phyloP scores from a whole-genome alignment of 345 rosid genomes.

The Mallotus nudiflorus region DNA sequence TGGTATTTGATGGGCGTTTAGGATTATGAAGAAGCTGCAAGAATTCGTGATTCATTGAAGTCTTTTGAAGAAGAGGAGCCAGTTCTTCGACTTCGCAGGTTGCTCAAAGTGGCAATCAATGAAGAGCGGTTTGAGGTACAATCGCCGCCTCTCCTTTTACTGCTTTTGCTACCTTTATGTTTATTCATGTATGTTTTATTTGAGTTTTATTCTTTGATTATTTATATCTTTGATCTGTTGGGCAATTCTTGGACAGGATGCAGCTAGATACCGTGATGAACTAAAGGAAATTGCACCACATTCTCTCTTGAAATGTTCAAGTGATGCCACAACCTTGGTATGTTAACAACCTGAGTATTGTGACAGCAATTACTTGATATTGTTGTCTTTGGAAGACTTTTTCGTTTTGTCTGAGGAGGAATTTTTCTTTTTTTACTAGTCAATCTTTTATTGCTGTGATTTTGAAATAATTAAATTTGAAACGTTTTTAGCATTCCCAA shows the following conservation, averaged over 20 bases:
- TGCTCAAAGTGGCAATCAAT: slow-evolving; percentile 51
- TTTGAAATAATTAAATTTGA: too few relatives aligned
- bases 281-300: slow-evolving; percentile 64
- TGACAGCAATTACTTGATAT: too few relatives aligned
- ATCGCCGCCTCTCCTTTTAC: too few relatives aligned
- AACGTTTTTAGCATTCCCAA: background rate
- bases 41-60: slow-evolving; percentile 61
- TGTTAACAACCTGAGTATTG: slow-evolving; percentile 18
- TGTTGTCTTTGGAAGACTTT: too few relatives aligned
- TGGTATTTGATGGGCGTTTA: slow-evolving; percentile 15
- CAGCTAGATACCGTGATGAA: slow-evolving; percentile 52
- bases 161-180: background rate
- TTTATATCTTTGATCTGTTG: background rate
- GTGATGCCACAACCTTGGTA: slow-evolving; percentile 79
- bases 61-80: slow-evolving; percentile 72
- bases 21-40: slow-evolving; percentile 75
- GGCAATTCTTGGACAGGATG: slow-evolving; percentile 48
- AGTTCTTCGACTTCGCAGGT: slow-evolving; percentile 47
- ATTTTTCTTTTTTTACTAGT: too few relatives aligned
- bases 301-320: slow-evolving; percentile 60
- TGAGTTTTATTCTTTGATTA: background rate
- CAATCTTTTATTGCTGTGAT: too few relatives aligned
- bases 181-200: background rate
- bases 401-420: too few relatives aligned
- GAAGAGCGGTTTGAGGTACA: slow-evolving; percentile 65